Base-by-base conservation (phyloP, 2,329 filamentous ascomycete species). In the Colletotrichum viniferum region DNA sequence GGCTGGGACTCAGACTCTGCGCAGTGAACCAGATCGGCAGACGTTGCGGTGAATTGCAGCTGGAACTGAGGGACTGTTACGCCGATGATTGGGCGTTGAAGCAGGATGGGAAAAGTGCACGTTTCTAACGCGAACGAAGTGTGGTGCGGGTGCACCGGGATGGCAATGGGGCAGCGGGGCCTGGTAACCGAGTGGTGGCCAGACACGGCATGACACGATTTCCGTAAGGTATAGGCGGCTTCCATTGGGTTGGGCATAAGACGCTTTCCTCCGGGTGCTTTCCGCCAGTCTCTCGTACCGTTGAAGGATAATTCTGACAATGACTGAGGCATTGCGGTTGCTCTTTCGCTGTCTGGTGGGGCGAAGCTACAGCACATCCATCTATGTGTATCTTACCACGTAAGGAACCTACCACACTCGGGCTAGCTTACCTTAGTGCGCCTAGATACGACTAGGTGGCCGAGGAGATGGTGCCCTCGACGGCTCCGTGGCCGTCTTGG, bases 181-280 rank as follows among this genome's bases (percentile, higher is more conserved):
- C 7, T 18, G 32, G 34, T 30, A 61, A 48, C 28, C 34, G 30
- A 60, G 43, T 34, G 21, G 36, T 55, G 60, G 55, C 72, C 60
- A 66, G 72, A 71, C 72, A 74, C 52, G 30, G 60, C 32, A 34
- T 34, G 71, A 69, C 67, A 71, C 68, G 72, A 24, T 18, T 38
- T 21, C n/a, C 34, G 14, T 32, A 12, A 24, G 55, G 28, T 48
- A 48, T 48, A 48, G 38, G 58, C 28, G 43, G 43, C 43, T 52
- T 52, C 43, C n/a, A 52, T 21, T 52, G 43, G 43, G n/a, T 52
- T 52, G n/a, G 43, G 43, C 43, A 21, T 52, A 7, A 12, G n/a
- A 52, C 43, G 18, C 18, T 21, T 48, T 48, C 43, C n/a, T 48
- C 18, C 43, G 18, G 43, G 18, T n/a, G 43, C 43, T 48, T 48